Base-by-base conservation (phyloP, 306 rosid genomes). In the Cucumis cinereus region DNA sequence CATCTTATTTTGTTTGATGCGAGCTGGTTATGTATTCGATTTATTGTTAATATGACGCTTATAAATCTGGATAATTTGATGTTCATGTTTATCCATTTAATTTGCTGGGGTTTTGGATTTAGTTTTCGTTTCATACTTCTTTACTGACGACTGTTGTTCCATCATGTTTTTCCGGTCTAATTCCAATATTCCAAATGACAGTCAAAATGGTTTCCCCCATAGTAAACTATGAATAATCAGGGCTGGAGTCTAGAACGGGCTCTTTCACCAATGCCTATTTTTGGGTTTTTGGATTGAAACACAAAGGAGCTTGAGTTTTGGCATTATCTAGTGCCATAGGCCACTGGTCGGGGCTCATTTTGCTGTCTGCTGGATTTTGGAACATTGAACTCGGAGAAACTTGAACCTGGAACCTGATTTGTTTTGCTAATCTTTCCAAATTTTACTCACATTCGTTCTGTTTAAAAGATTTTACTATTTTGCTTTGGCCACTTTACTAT, bases 261-360 rank as follows among this genome's bases (percentile, higher is more conserved):
- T 91, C 85, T 82, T 81, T 85, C 85, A 33, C 38, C 85, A 80
- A 64, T 28, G 86, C 89, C 41, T 0, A 0, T 7, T 50, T 50
- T 8, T 9, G 76, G 87, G 89, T 30, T 73, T 82, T 68, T 89
- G 96, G 92, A 24, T 76, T 79, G 87, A 79, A 88, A 90, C 58
- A 88, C 95, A 14, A 14, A 77, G 76, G 95, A 93, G 95, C 91
- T 77, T 36, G 98, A 93, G 98, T 88, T 85, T 93, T 93, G 98
- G 98, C 88, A 84, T 77, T 17, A 1, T 47, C 23, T 69, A 61
- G 33, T 87, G 94, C 89, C 96, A 90, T 89, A 89, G 98, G 98
- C 95, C 91, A 84, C 80, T 89, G 98, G 93, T 93, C 59, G 58
- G 96, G 96, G 78, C 78, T 77, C 83, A 73, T 84, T 93, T 87